phyloP scores from a whole-genome alignment of 2,329 filamentous ascomycete genomes.

The Colletotrichum incanum region DNA sequence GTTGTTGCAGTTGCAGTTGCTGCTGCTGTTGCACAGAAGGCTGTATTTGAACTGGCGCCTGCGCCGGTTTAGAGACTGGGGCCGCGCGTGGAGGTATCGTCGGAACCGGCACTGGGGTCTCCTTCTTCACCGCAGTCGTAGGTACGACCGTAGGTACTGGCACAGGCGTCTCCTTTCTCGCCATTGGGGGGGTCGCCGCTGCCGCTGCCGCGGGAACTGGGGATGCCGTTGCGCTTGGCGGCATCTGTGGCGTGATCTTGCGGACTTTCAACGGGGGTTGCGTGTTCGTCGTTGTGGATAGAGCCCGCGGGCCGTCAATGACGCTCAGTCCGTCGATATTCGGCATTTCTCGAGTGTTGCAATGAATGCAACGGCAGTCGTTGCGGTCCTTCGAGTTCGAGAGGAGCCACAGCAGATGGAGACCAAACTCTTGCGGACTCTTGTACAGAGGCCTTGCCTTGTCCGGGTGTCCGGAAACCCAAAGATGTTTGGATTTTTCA shows the following conservation, averaged over 20 bases:
- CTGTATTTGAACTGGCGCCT: neutral
- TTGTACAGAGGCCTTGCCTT: slow-evolving; percentile 64
- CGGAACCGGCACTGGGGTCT: slow-evolving; percentile 33
- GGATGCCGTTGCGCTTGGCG: slow-evolving; percentile 26
- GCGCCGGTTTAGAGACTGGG: neutral
- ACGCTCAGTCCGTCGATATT: slow-evolving; percentile 35
- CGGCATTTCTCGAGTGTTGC: slow-evolving; percentile 53
- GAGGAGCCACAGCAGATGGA: slow-evolving; percentile 68
- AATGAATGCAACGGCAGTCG: slow-evolving; percentile 68
- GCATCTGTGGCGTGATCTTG: slow-evolving; percentile 34
- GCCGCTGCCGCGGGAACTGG: slow-evolving; percentile 22
- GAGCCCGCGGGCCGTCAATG: slow-evolving; percentile 19
- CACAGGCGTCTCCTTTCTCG: slow-evolving; percentile 37
- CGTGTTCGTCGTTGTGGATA: slow-evolving; percentile 16
- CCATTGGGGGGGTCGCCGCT: slow-evolving; percentile 12
- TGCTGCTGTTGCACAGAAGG: neutral
- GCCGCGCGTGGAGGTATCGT: slow-evolving; percentile 9
- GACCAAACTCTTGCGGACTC: slow-evolving; percentile 68
- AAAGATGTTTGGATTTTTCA: slow-evolving; percentile 64
- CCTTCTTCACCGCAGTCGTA: slow-evolving; percentile 20
- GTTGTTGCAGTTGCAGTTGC: neutral
- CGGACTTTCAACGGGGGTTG: slow-evolving; percentile 44
- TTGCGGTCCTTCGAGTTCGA: slow-evolving; percentile 63
- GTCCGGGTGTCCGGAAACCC: slow-evolving; percentile 65
- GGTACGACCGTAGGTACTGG: slow-evolving; percentile 29